Base-by-base conservation (phyloP, 73 alveolate species). In the Loxodes magnus region DNA sequence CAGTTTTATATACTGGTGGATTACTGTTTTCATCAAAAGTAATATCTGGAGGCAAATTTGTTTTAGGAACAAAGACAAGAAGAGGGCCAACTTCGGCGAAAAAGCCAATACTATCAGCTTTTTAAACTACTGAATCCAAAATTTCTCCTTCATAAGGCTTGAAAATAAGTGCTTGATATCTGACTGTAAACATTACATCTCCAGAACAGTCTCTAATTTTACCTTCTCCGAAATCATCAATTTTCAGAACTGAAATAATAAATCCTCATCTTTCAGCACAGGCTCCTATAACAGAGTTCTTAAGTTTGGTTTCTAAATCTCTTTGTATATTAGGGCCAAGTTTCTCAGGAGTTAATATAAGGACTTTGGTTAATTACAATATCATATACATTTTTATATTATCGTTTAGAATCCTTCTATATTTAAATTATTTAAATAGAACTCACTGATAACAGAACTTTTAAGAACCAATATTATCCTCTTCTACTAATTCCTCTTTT, bases 61-160 rank as follows among this genome's bases (percentile, higher is more conserved):
- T 55, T n/a, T 62, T 71, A 6, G 90, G 36, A 55, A 84, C 83
- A 55, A 72, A 67, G 16, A 67, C 72, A 38, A 51, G 34, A 62
- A 79, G 67, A 30, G 96, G 96, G 12, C 96, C 96, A 12, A 77
- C 77, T 29, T 59, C 43, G 17, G 77, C 87, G 35, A 55, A 63
- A 22, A 84, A 54, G 33, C 92, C 91, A 53, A 31, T 34, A 4
- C 36, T 54, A 37, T 35, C 34, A 23, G 79, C 71, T 15, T 66
- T 51, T 14, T 57, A 64, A 16, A 84, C 85, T 12, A 64, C 70
- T 26, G 92, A 92, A 37, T 84, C 96, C 35, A 70, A 68, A 15
- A 84, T 86, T 44, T 84, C 96, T 4, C 78, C 82, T 46, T 34
- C 35, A 23, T 56, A 65, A 21, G 96, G 96, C 59, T 63, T 67